phyloP scores from a whole-genome alignment of 169 alveolate genomes.

The Theileria annulata region DNA sequence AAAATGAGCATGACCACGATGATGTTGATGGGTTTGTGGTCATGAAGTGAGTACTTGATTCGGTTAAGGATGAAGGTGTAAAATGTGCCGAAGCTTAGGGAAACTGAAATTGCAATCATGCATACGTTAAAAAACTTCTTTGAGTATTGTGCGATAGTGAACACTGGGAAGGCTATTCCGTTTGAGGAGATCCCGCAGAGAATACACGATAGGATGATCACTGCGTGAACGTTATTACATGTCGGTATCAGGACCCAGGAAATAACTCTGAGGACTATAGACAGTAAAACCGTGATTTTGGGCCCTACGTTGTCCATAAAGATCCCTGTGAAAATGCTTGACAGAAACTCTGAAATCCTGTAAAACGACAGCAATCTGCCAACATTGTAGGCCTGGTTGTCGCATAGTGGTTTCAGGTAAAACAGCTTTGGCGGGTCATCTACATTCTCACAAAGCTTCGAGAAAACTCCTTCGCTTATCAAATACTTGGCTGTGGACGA shows the following conservation, averaged over 20 bases:
- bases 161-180: constrained; percentile 63
- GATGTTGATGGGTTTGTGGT: constrained; percentile 5
- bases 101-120: constrained; percentile 48
- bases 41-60: constrained; percentile 17
- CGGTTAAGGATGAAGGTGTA: constrained; percentile 34
- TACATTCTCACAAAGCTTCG: constrained; percentile 9
- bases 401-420: constrained; percentile 20
- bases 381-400: constrained; percentile 31
- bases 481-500: constrained; percentile 42
- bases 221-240: constrained; percentile 7
- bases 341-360: constrained; percentile 59
- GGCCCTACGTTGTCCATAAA: constrained; percentile 62
- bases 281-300: constrained; percentile 26
- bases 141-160: constrained; percentile 56
- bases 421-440: constrained; percentile 2
- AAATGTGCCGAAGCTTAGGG: constrained; percentile 47
- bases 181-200: constrained; percentile 45
- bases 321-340: constrained; percentile 55
- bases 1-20: constrained; percentile 23
- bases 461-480: constrained; percentile 51
- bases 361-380: constrained; percentile 48
- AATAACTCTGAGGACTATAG: constrained; percentile 29
- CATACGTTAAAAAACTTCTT: constrained; percentile 35
- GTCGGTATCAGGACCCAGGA: constrained; percentile 46
- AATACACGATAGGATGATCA: constrained; percentile 47